Percentiles rank a stretch among this genome's conserved stretches.
phyloP scores from a whole-genome alignment of 2,329 filamentous ascomycete genomes.

The Colletotrichum sp. region DNA sequence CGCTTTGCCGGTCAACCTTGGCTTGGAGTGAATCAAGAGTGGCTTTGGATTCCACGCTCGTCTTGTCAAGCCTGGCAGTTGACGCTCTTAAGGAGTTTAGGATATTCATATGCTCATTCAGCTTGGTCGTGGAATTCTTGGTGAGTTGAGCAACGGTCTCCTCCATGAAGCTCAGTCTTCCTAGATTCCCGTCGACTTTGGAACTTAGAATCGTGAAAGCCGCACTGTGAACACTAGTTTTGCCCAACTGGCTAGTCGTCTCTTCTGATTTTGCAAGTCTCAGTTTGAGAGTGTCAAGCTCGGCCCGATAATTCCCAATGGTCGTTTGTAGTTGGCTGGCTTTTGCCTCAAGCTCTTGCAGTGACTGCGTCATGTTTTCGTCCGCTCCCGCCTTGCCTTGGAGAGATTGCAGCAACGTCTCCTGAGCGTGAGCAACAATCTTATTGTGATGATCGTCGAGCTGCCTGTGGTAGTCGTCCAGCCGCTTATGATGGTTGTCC shows the following conservation, averaged over 20 bases:
- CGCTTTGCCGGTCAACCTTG: neutral
- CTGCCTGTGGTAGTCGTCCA: neutral
- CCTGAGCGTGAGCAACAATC: neutral
- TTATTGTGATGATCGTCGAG: neutral
- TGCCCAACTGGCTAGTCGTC: neutral
- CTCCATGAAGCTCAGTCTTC: neutral
- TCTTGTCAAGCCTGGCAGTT: neutral
- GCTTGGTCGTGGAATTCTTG: neutral
- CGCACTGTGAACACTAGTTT: neutral
- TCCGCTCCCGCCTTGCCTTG: neutral
- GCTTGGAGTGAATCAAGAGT: neutral
- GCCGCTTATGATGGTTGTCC: neutral
- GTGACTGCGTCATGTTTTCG: neutral
- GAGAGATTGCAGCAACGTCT: neutral
- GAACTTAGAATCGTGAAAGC: neutral
- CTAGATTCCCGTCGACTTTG: neutral
- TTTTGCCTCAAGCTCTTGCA: neutral
- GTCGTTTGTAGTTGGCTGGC: neutral
- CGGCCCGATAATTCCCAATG: neutral
- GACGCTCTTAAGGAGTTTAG: neutral
- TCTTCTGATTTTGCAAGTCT: neutral
- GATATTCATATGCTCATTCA: neutral
- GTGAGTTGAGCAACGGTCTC: neutral
- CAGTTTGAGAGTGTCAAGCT: neutral
- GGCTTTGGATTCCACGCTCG: neutral